Evolutionary conservation across 2,329 filamentous ascomycete genomes (phyloP).

Genomic region (Kalmusia sp.): DNA sequence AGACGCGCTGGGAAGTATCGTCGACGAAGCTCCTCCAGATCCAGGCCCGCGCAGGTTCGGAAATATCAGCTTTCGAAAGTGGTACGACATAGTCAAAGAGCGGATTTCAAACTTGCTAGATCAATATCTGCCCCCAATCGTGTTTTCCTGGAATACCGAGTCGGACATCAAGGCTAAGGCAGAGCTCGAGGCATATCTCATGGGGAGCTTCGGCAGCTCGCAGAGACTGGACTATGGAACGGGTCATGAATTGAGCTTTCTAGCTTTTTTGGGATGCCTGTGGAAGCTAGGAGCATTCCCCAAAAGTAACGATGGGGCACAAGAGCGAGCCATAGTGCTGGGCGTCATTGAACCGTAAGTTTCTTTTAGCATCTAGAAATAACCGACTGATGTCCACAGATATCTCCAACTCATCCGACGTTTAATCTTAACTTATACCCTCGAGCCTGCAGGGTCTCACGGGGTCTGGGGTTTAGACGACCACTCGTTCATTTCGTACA

Average conservation of each 20-base stretch:
- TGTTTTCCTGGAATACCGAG: slow-evolving; percentile 48
- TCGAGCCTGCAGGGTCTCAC: slow-evolving; percentile 95
- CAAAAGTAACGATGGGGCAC: slow-evolving; percentile 59
- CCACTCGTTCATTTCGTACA: slow-evolving; percentile 91
- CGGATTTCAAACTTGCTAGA: slow-evolving; percentile 63
- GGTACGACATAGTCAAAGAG: slow-evolving; percentile 74
- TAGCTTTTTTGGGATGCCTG: slow-evolving; percentile 86
- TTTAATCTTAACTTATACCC: slow-evolving; percentile 87
- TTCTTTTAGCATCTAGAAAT: slow-evolving; percentile 2
- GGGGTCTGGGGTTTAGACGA: slow-evolving; percentile 99
- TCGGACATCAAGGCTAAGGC: slow-evolving; percentile 58
- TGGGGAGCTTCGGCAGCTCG: slow-evolving; percentile 86
- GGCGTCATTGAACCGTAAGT: slow-evolving; percentile 81
- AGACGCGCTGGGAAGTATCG: slow-evolving; percentile 67
- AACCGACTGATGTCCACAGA: slow-evolving; percentile 49
- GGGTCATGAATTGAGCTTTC: slow-evolving; percentile 92
- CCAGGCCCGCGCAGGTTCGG: slow-evolving; percentile 88
- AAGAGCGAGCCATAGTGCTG: slow-evolving; percentile 81
- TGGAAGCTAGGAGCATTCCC: slow-evolving; percentile 90
- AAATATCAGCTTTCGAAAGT: slow-evolving; percentile 87
- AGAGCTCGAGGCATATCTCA: slow-evolving; percentile 79
- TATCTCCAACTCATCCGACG: slow-evolving; percentile 82
- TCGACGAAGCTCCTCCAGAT: slow-evolving; percentile 83
- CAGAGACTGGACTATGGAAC: slow-evolving; percentile 95
- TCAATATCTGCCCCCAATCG: slow-evolving; percentile 60